Percentiles rank a stretch among this genome's conserved stretches.
Evolutionary conservation across 2,329 filamentous ascomycete genomes (phyloP).

Genomic region (Catunica adiposa): DNA sequence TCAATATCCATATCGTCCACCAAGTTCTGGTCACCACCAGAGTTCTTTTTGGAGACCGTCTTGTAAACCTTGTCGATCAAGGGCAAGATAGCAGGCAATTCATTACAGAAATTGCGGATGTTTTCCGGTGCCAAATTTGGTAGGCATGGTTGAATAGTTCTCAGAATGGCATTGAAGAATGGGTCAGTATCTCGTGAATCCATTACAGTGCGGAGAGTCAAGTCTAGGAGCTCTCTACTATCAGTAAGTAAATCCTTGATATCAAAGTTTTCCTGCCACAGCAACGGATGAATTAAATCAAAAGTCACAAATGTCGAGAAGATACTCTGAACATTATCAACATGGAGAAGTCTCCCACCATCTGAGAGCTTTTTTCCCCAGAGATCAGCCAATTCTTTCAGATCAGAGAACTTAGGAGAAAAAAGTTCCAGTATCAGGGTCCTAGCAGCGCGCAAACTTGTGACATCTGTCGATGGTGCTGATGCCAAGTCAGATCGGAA

Average conservation of each 20-base stretch:
- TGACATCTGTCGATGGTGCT: constrained; percentile 19
- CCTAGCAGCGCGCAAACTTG: constrained; percentile 26
- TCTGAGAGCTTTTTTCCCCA: constrained; percentile 32
- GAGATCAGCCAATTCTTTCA: constrained; percentile 29
- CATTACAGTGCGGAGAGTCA: constrained; percentile 26
- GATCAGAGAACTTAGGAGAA: constrained; percentile 34
- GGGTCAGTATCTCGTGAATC: constrained; percentile 29
- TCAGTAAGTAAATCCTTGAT: constrained; percentile 21
- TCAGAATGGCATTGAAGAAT: constrained; percentile 32
- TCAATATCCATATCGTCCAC: constrained; percentile 51
- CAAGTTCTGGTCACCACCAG: constrained; percentile 22
- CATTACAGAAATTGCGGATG: constrained; percentile 24
- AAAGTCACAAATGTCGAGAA: constrained; percentile 31
- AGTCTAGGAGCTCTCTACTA: constrained; percentile 22
- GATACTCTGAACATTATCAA: constrained; percentile 36
- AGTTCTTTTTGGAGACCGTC: constrained; percentile 20
- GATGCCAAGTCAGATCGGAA: neutral
- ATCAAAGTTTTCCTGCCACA: constrained; percentile 30
- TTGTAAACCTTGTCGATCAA: constrained; percentile 27
- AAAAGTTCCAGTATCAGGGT: constrained; percentile 38
- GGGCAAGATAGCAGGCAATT: constrained; percentile 26
- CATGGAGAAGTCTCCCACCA: constrained; percentile 32
- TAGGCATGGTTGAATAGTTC: constrained; percentile 29
- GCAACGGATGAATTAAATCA: constrained; percentile 30
- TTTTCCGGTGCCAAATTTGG: constrained; percentile 27